Evolutionary conservation across 495 filamentous ascomycete genomes (phyloP), one percentile per base, ranked within the genome.

Genomic region (Aspergillus steynii): DNA sequence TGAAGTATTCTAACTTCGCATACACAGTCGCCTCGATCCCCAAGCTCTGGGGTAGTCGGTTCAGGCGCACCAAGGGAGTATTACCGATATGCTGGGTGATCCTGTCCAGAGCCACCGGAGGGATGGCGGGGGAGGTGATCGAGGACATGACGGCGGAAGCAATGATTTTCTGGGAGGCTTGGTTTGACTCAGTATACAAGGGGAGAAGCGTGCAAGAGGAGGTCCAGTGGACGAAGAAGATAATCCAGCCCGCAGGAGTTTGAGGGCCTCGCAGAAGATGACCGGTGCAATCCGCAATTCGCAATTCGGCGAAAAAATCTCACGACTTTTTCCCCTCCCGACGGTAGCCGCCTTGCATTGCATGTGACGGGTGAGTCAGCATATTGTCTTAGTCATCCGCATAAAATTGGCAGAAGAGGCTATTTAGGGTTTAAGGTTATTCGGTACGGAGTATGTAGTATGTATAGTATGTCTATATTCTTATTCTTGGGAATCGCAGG

Each of bases 1-100:
- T 98, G 84, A 98, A 98, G 60, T 91, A 90, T 74, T 99, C 95
- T 57, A 92, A 83, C 73, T 99, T 99, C 53, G 90, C 96, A 76
- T 94, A 99, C 42, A 99, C 88, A 47, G 92, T 88, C 59, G 88
- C 87, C 72, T 96, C 85, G 68, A 99, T 93, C 42, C 93, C 93
- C 8, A 96, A 76, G 56, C 88, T 91, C 68, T 94, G 90, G 7
- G 95, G 96, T 62, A 99, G 85, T 69, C 86, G 88, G 78, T 97
- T 98, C 61, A 99, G 82, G 27, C 88, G 88, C 20, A 99, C 93
- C 37, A 99, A 83, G 4, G 95, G 95, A 12, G 96, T 98, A 74
- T 96, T 96, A 65, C 95, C 95, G 65, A 99, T 98, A 61, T 89
- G 85, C 67, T 89, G 78, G 28, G 80, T 81, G 61, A 90, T 84